phyloP scores from a whole-genome alignment of 257 asterid species.

The Nicotiana knightiana region DNA sequence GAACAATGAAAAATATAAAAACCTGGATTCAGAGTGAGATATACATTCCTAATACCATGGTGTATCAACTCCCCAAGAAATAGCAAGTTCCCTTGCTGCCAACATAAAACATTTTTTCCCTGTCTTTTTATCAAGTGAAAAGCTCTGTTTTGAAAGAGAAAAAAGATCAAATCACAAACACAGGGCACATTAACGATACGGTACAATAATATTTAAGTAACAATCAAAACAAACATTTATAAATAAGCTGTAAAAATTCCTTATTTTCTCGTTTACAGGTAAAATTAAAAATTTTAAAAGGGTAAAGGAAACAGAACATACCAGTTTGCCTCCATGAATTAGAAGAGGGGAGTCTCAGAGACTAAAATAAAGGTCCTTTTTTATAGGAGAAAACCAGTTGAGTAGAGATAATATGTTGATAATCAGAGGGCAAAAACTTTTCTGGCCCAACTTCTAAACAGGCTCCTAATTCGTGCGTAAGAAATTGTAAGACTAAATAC shows the following conservation, averaged over 20 bases:
- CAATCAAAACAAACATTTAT: too few species aligned
- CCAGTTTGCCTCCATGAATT: constrained; percentile 32
- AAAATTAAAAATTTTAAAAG: too few species aligned
- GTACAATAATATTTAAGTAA: too few species aligned
- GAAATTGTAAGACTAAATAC: neutral
- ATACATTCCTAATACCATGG: constrained; percentile 5
- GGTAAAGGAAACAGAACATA: neutral
- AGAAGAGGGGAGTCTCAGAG: constrained; percentile 30
- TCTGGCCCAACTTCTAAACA: neutral
- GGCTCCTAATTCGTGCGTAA: too few species aligned
- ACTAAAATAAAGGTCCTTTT: constrained; percentile 29
- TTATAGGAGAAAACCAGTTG: constrained; percentile 15
- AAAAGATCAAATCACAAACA: neutral
- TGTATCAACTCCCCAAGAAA: constrained; percentile 8
- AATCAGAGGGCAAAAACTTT: constrained; percentile 33
- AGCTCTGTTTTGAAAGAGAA: neutral
- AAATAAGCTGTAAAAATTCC: too few species aligned
- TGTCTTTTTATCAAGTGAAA: neutral
- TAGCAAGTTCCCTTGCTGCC: neutral
- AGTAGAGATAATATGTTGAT: constrained; percentile 17
- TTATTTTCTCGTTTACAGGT: too few species aligned
- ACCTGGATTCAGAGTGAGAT: neutral
- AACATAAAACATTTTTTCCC: constrained; percentile 13
- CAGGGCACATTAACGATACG: neutral
- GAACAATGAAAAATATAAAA: neutral